Conservation (phyloP, 2,329 filamentous ascomycete genomes). For the Diplodia intermedia region DNA sequence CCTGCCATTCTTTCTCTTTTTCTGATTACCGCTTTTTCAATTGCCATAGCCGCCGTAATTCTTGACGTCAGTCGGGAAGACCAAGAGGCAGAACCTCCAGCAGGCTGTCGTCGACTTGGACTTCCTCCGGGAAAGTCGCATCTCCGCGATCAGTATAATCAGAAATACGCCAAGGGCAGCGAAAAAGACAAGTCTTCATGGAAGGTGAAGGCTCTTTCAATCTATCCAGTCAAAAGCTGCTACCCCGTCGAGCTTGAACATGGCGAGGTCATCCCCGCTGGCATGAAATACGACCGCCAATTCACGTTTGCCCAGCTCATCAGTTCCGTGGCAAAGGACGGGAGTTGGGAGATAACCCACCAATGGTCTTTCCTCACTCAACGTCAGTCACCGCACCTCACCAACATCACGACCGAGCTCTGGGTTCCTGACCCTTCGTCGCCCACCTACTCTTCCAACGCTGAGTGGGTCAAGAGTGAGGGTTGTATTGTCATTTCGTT, state of each 20-base stretch:
- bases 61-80: slow-evolving; percentile 21
- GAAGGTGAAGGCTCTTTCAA: slow-evolving; percentile 72
- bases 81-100: slow-evolving; percentile 37
- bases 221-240: slow-evolving; percentile 87
- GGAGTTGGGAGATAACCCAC: slow-evolving; percentile 40
- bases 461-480: slow-evolving; percentile 59
- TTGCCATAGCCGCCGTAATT: slow-evolving; percentile 10
- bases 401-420: slow-evolving; percentile 70
- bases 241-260: slow-evolving; percentile 73
- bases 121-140: slow-evolving; percentile 57
- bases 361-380: slow-evolving; percentile 76
- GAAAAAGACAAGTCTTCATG: slow-evolving; percentile 33
- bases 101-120: slow-evolving; percentile 62
- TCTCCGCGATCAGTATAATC: slow-evolving; percentile 63
- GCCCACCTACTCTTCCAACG: slow-evolving; percentile 57
- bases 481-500: slow-evolving; percentile 72
- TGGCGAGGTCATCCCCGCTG: slow-evolving; percentile 69
- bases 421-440: slow-evolving; percentile 72
- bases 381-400: slow-evolving; percentile 72
- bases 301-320: slow-evolving; percentile 78
- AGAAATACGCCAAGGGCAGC: slow-evolving; percentile 51
- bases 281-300: slow-evolving; percentile 79
- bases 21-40: neutral
- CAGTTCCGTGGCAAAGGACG: slow-evolving; percentile 51
- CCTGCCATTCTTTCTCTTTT: neutral